phyloP scores from a whole-genome alignment of 805 yeast genomes.

The Saccharomycopsis sp. region DNA sequence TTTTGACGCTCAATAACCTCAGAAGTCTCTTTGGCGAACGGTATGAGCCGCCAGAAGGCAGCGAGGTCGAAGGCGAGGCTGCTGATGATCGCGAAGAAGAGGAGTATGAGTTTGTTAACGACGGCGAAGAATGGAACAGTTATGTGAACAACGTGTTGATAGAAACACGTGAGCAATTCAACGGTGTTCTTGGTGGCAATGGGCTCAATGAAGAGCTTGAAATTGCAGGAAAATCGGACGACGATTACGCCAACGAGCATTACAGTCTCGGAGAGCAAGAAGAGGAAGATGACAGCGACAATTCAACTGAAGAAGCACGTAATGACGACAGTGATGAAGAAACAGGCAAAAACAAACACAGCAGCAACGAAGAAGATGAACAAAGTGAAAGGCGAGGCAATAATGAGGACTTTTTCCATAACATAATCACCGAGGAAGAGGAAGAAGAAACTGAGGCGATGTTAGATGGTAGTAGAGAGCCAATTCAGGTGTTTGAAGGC shows the following conservation, averaged over 20 bases:
- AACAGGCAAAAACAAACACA: slow-evolving; percentile 30
- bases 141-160: slow-evolving; percentile 79
- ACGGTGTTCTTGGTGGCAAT: slow-evolving; percentile 86
- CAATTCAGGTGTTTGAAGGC: slow-evolving; percentile 24
- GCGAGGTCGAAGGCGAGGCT: slow-evolving; percentile 23
- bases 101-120: slow-evolving; percentile 32
- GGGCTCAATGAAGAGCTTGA: slow-evolving; percentile 41
- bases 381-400: slow-evolving; percentile 26
- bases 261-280: background rate
- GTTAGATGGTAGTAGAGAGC: slow-evolving; percentile 22
- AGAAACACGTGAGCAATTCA: slow-evolving; percentile 89
- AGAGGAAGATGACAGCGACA: slow-evolving; percentile 31
- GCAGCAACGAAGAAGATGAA: slow-evolving; percentile 31
- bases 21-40: slow-evolving; percentile 18
- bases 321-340: slow-evolving; percentile 27
- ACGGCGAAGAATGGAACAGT: slow-evolving; percentile 62
- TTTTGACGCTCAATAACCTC: slow-evolving; percentile 42
- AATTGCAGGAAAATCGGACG: slow-evolving; percentile 22
- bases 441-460: slow-evolving; percentile 22
- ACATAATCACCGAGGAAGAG: slow-evolving; percentile 19
- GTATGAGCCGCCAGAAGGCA: slow-evolving; percentile 22
- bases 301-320: slow-evolving; percentile 37
- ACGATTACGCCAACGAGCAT: slow-evolving; percentile 17
- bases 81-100: slow-evolving; percentile 28
- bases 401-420: slow-evolving; percentile 4